A percentile compares a stretch with the other conserved stretches of the same genome.
Evolutionary conservation across 2,329 filamentous ascomycete genomes (phyloP).

Genomic region (Fusarium longipes): DNA sequence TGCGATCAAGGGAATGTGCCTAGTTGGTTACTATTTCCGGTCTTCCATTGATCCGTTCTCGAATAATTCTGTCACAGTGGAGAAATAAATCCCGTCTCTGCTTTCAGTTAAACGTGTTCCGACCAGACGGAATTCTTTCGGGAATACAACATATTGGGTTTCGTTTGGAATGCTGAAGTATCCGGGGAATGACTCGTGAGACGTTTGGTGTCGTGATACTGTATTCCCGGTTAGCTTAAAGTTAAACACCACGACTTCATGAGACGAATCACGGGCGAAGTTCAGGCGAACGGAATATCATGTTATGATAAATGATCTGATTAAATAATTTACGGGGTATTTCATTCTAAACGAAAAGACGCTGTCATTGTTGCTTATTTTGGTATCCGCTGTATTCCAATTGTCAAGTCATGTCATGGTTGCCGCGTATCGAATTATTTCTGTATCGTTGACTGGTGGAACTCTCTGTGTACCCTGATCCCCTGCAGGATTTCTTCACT

Average conservation of each 20-base stretch:
- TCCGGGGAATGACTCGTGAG: not conserved
- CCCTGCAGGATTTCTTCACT: slow-evolving; percentile 54
- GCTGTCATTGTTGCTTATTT: not conserved
- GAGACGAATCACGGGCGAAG: not conserved
- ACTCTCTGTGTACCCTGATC: slow-evolving; percentile 54
- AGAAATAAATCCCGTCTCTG: no score
- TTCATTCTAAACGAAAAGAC: not conserved
- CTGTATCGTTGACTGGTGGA: slow-evolving; percentile 46
- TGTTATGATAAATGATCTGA: not conserved
- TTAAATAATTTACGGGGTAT: slow-evolving; percentile 11
- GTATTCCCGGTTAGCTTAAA: not conserved
- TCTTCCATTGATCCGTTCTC: not conserved
- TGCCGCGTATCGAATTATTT: not conserved
- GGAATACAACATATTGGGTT: not conserved
- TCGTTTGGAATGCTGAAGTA: not conserved
- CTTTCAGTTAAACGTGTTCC: not conserved
- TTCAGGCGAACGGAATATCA: not conserved
- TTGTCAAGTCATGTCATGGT: not conserved
- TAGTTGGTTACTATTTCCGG: not conserved
- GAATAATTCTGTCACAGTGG: not conserved
- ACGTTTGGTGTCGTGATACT: not conserved
- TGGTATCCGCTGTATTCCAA: not conserved
- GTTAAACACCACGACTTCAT: not conserved
- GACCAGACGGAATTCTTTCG: not conserved
- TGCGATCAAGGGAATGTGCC: not conserved